A percentile compares a stretch with the other conserved stretches of the same genome.
Evolutionary conservation across 805 yeast species (phyloP).

Genomic region (Starmerella gropengiesseri): DNA sequence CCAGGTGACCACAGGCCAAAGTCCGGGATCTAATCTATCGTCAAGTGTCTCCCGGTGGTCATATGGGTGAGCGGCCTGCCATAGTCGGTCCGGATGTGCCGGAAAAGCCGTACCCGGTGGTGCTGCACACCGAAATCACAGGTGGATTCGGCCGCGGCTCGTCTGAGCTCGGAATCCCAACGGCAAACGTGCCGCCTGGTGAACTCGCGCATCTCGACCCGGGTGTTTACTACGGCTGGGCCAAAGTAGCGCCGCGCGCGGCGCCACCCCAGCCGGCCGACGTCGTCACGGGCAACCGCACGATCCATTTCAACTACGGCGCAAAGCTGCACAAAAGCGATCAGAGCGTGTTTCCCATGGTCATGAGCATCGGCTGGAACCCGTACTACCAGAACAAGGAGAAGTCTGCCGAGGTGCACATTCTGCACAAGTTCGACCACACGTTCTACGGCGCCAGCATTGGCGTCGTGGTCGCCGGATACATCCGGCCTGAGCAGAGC

Average conservation of each 20-base stretch:
- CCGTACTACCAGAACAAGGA: conserved; percentile 74
- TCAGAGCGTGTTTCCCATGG: conserved; percentile 63
- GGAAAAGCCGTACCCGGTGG: conserved; percentile 31
- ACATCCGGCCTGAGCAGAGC: conserved; percentile 79
- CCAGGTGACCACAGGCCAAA: too few species aligned
- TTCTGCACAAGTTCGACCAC: conserved; percentile 56
- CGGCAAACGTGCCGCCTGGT: conserved; percentile 73
- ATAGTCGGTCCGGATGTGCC: conserved; percentile 29
- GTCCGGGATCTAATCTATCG: too few species aligned
- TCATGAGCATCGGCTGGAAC: conserved; percentile 92
- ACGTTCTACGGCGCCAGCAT: conserved; percentile 77
- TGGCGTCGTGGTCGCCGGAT: conserved; percentile 66
- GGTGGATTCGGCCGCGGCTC: conserved; percentile 96
- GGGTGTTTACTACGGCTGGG: conserved; percentile 89
- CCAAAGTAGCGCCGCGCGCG: conserved; percentile 29
- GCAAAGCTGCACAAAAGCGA: conserved; percentile 31
- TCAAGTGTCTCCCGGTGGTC: too few species aligned
- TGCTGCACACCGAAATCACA: conserved; percentile 35
- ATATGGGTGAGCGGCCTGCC: conserved; percentile 21
- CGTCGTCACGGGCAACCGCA: conserved; percentile 26
- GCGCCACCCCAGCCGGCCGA: conserved; percentile 24
- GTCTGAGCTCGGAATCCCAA: conserved; percentile 84
- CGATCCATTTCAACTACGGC: conserved; percentile 56
- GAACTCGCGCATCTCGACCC: conserved; percentile 40
- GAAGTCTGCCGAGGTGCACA: conserved; percentile 76